Base-by-base conservation (phyloP, 192 early-diverging fungal species). In the Coemansia brasiliensis region DNA sequence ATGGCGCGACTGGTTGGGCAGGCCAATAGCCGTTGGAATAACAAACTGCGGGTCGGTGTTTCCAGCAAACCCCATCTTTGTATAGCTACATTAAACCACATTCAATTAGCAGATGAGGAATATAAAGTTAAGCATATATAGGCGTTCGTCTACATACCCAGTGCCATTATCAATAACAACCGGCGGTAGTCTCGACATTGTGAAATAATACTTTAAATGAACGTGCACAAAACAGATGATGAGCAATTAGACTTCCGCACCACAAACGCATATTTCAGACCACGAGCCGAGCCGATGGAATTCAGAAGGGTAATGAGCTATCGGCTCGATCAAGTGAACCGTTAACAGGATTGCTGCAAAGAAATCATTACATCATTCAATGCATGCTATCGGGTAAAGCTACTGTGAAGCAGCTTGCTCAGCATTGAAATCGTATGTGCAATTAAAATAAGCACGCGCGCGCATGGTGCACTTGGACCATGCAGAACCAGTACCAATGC, bases 161-260 rank as follows among this genome's bases (percentile, higher is more conserved):
- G 95, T 98, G 65, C 95, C 95, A 83, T 98, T 98, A 83, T 98
- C 95, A 69, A 98, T 95, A 68, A 98, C 91, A 39, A 98, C 92
- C 29, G 92, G 84, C 58, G 92, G 86, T 10, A 79, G 57, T 59
- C 41, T 72, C 21, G 70, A 65, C 76, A 79, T 79, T 41, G 20
- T 42, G 40, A 42, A 42, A 32, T 26, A 26, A 32, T 29, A n/a
- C 35, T 6, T 7, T 18, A 42, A 29, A 51, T 20, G 49, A 48
- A 53, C 5, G 46, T 18, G 58, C 16, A 8, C 8, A 16, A 50
- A 51, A 17, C 3, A 32, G 26, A 29, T 29, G 49, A 51, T 32
- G 49, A 24, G 24, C n/a, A 15, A 42, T 17, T 32, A 15, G 12
- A 32, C 26, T 42, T 42, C 40, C 26, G 20, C 46, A 26, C n/a